Evolutionary conservation across 2,329 filamentous ascomycete genomes (phyloP), one percentile per base, ranked within the genome.

Genomic region (Botrytis fragariae): DNA sequence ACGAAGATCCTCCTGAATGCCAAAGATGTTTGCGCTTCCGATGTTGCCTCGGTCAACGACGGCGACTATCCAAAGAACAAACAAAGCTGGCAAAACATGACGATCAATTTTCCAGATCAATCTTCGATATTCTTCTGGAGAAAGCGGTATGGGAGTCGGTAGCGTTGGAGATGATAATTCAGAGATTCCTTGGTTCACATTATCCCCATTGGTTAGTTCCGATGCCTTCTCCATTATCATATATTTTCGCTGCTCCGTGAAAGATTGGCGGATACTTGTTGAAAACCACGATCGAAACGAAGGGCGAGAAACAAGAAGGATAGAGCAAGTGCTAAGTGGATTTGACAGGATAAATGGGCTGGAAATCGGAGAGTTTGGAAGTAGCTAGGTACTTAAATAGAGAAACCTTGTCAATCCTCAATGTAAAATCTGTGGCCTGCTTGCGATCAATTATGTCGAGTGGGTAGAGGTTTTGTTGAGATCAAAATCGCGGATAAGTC

Each of bases 21-120:
- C 44, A 22, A 44, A 63, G 14, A 63, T 42, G 4, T 44, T 63
- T 18, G 61, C 61, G 16, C 61, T 63, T 44, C 61, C 61, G 4
- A 67, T 51, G 22, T 48, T 67, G 12, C 63, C 44, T 37, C 63
- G 44, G 29, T 67, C 44, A n/a, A 67, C 14, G 22, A 67, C 5
- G 1, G 63, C 32, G 35, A 67, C 32, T 12, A 51, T 35, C 63
- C 63, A 63, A 29, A 63, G n/a, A 63, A n/a, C 10, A 63, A 44
- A 63, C 8, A 44, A 63, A 20, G n/a, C 61, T 63, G 39, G 61
- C 37, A 44, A 63, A 44, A 63, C 39, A 63, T 44, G 61, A 44
- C 29, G 61, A 32, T 63, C n/a, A 22, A 63, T 63, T n/a, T 63
- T 63, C 61, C 39, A 51, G 32, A 67, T 67, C 16, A 51, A 67